Percentiles rank a stretch among this genome's conserved stretches.
Conservation (phyloP, 148 eudicot species). For the Rheum nobile region DNA sequence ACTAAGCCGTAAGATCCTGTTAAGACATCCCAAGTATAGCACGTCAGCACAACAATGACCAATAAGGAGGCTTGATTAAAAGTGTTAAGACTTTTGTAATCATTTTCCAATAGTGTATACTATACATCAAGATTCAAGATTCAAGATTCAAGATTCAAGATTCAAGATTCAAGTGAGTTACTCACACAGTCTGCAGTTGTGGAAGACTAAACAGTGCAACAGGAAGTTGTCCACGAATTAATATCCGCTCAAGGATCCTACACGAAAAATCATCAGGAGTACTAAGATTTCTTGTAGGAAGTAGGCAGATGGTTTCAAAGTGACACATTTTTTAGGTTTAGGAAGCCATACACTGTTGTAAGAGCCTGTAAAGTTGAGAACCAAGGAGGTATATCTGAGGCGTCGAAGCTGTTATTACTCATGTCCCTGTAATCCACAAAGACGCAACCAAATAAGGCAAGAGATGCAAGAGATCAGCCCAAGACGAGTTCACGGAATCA, state of each 20-base stretch:
- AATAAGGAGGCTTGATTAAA: no score
- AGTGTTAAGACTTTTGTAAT: not conserved
- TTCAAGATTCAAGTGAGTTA: conserved; percentile 8
- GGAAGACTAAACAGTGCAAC: conserved; percentile 32
- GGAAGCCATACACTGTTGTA: conserved; percentile 36
- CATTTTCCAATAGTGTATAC: not conserved
- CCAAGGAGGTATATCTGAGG: conserved; percentile 47
- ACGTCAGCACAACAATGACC: not conserved
- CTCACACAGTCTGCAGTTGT: conserved; percentile 61
- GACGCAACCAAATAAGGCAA: not conserved
- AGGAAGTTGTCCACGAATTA: conserved; percentile 39
- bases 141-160: not conserved
- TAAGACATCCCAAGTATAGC: not conserved
- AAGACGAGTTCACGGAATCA: not conserved
- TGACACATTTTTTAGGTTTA: not conserved
- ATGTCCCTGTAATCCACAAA: conserved; percentile 44
- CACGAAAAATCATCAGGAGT: not conserved
- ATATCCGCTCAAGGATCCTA: conserved; percentile 43
- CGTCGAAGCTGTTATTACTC: conserved; percentile 57
- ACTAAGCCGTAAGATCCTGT: conserved; percentile 39
- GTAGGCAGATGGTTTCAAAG: not conserved
- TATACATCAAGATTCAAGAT: not conserved
- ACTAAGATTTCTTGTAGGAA: not conserved
- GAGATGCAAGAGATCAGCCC: not conserved
- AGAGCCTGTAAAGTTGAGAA: conserved; percentile 37